Conservation (phyloP, 305 asterid species). For the Fraxinus albicans region DNA sequence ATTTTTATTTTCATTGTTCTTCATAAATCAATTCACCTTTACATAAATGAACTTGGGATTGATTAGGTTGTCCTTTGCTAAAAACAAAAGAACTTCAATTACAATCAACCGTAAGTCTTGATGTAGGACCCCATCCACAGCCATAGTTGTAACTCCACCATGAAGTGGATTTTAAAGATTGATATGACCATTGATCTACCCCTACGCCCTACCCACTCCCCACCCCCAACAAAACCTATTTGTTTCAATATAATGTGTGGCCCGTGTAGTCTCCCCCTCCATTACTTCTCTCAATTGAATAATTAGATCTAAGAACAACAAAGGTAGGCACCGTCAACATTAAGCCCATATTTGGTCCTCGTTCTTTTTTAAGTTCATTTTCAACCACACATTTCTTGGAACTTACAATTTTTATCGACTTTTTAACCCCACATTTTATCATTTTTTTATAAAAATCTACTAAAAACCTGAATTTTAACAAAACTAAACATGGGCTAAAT, state of each 20-base stretch:
- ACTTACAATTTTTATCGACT: background rate
- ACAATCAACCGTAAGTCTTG: slow-evolving; percentile 31
- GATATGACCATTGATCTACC: slow-evolving; percentile 33
- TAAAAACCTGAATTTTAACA: background rate
- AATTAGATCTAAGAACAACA: background rate
- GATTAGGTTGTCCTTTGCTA: slow-evolving; percentile 26
- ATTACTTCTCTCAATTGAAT: slow-evolving; percentile 7
- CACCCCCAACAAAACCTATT: background rate
- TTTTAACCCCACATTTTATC: background rate
- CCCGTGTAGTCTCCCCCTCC: slow-evolving; percentile 24
- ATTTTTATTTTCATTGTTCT: background rate
- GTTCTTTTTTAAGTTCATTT: background rate
- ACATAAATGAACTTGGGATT: slow-evolving; percentile 16
- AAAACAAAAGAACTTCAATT: slow-evolving; percentile 36
- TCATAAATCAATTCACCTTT: slow-evolving; percentile 28
- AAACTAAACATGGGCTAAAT: background rate
- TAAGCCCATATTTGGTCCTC: background rate
- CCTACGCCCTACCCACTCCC: background rate
- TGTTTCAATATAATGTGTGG: slow-evolving; percentile 25
- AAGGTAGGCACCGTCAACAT: background rate
- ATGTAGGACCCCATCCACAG: slow-evolving; percentile 34
- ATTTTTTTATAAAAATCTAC: background rate
- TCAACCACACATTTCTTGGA: background rate
- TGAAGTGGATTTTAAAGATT: slow-evolving; percentile 28
- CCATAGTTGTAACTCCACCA: slow-evolving; percentile 35